Evolutionary conservation across 805 yeast species (phyloP).

Genomic region (Nematodospora valgi): DNA sequence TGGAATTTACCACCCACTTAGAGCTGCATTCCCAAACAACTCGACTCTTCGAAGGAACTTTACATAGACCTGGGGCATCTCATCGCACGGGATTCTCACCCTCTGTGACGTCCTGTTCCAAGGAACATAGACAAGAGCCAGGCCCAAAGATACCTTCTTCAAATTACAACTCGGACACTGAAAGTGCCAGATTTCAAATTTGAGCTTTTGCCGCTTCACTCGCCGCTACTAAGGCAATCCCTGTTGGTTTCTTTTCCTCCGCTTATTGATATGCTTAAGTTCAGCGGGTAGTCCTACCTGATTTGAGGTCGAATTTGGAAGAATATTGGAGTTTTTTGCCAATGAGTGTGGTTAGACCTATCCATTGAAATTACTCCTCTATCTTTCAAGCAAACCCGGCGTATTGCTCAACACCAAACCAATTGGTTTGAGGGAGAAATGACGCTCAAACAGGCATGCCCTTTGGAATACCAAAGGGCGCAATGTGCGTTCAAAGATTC

Average conservation of each 20-base stretch:
- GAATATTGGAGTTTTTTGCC: too few species aligned
- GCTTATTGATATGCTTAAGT: constrained; percentile 45
- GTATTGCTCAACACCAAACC: constrained; percentile 6
- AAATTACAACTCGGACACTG: too few species aligned
- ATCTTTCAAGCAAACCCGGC: constrained; percentile 4
- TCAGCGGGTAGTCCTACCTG: constrained; percentile 39
- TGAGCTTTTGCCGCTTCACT: constrained; percentile 37
- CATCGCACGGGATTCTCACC: too few species aligned
- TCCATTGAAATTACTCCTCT: constrained; percentile 1
- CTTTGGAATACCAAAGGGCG: constrained; percentile 3
- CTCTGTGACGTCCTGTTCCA: too few species aligned
- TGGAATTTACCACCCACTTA: constrained; percentile 3
- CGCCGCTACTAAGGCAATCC: constrained; percentile 45
- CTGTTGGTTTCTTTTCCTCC: constrained; percentile 46
- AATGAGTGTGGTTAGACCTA: constrained; percentile 4
- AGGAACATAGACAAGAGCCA: too few species aligned
- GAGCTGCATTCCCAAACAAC: too few species aligned
- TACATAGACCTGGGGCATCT: too few species aligned
- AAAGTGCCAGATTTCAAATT: constrained; percentile 40
- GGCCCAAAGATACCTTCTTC: too few species aligned
- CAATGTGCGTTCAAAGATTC: constrained; percentile 1
- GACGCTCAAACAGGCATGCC: constrained; percentile 7
- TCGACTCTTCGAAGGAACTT: too few species aligned
- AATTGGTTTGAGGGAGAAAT: constrained; percentile 5
- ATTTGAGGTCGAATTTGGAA: constrained; percentile 37